These are phyloP conservation scores for button mushroom (Agaricus bisporus) DNA, from an alignment of 768 basidiomycete species.

Conservation along the genomic window DNA sequence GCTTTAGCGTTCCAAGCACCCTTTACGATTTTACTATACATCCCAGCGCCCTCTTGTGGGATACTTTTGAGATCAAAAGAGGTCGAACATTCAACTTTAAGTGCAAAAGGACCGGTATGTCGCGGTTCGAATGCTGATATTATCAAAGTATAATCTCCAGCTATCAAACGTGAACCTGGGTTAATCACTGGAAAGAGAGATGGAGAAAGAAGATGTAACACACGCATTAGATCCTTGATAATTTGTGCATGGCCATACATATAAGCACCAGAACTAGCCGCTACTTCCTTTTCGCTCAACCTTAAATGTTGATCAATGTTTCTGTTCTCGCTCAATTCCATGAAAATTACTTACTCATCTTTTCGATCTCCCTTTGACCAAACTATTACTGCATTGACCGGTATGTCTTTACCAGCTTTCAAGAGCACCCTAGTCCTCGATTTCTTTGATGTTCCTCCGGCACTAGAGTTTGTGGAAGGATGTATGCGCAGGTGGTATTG, in stretches of 20 bases:
- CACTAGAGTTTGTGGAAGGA: constrained; percentile 19
- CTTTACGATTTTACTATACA: constrained; percentile 66
- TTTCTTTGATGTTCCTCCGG: constrained; percentile 10
- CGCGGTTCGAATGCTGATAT: constrained; percentile 79
- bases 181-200: background rate
- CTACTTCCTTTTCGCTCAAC: constrained; percentile 60
- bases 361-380: constrained; percentile 76
- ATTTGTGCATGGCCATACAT: constrained; percentile 66
- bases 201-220: constrained; percentile 9
- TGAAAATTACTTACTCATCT: constrained; percentile 51
- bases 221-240: constrained; percentile 49
- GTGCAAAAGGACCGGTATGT: constrained; percentile 57
- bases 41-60: constrained; percentile 85
- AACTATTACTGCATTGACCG: constrained; percentile 66
- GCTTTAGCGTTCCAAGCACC: constrained; percentile 62
- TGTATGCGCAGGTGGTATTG: constrained; percentile 71
- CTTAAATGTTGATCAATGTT: constrained; percentile 21
- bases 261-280: constrained; percentile 74
- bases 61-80: constrained; percentile 61
- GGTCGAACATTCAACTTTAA: constrained; percentile 57
- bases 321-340: background rate
- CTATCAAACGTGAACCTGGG: constrained; percentile 27
- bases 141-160: constrained; percentile 78
- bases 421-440: constrained; percentile 40
- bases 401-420: constrained; percentile 56